Evolutionary conservation across 768 basidiomycete species (phyloP), one percentile per base, ranked within the genome.

Genomic region (Strobilomyces dryophilus): DNA sequence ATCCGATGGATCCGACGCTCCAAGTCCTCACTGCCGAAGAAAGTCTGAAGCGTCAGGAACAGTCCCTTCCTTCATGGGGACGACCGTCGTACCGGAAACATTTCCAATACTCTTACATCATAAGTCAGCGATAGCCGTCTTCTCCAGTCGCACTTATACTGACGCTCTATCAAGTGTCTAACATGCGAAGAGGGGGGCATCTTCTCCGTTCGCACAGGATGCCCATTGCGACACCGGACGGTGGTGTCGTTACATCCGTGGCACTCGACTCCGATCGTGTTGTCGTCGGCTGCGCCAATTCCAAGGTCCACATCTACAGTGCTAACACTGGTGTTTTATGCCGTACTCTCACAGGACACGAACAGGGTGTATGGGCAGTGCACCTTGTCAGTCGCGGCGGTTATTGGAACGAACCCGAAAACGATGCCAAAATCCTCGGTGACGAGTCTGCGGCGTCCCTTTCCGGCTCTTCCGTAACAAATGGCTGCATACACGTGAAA

Each of bases 311-410:
- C 61, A 76, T 98, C 10, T 98, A 92, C 72, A 86, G 86, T 56
- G 84, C 89, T 1, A 74, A 71, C 37, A 88, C 87, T 0, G 95
- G 95, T 1, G 79, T 86, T 2, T 80, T 89, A 46, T 78, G 79
- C 39, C 79, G 87, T 47, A 90, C 89, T 0, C 80, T 98, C 2
- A 75, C 81, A 9, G 95, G 95, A 0, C 95, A 97, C 67, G 84
- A 87, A 15, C 72, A 78, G 20, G 95, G 95, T n/a, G 94, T 97
- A 1, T 98, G 95, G 95, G 87, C 89, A 14, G 82, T 97, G 14
- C 82, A 85, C 49, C 78, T 98, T 26, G 82, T 95, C 45, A 79
- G 80, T 24, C 77, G 79, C 39, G 84, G 85, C n/a, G 86, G 84
- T 1, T 62, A 66, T 46, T 75, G 70, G 70, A 63, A 68, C 29